Evolutionary conservation across 345 rosid species (phyloP).

Genomic region (Adansonia digitata): DNA sequence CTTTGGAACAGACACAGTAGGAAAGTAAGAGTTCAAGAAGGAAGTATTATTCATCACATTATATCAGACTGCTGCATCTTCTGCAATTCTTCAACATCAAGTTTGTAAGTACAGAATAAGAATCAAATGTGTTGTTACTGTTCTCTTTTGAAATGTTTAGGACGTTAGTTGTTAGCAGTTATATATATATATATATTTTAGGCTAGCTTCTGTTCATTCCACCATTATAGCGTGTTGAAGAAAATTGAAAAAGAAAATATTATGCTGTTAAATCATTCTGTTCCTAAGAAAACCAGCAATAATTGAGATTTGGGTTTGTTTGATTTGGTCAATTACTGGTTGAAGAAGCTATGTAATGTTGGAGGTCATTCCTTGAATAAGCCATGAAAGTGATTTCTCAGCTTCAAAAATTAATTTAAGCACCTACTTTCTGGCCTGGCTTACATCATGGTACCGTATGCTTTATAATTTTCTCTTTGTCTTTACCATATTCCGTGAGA

Average conservation of each 20-base stretch:
- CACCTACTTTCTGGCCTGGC: not conserved
- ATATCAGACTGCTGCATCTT: constrained; percentile 56
- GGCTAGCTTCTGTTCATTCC: not conserved
- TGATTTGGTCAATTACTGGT: not conserved
- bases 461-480: not conserved
- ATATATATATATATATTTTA: too few relatives aligned
- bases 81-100: constrained; percentile 43
- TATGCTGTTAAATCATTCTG: not conserved
- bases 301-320: not conserved
- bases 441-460: not conserved
- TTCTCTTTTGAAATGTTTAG: not conserved
- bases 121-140: not conserved
- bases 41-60: constrained; percentile 55
- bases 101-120: constrained; percentile 11
- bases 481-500: not conserved
- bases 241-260: not conserved
- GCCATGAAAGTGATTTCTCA: constrained; percentile 26
- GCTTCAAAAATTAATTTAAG: constrained; percentile 15
- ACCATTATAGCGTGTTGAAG: not conserved
- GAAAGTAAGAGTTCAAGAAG: constrained; percentile 49
- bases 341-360: not conserved
- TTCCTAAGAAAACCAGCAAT: not conserved
- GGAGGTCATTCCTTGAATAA: not conserved
- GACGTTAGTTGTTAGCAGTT: not conserved
- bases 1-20: constrained; percentile 88